Conservation (phyloP, 106 monocot species). For the Dendrobium officinale region DNA sequence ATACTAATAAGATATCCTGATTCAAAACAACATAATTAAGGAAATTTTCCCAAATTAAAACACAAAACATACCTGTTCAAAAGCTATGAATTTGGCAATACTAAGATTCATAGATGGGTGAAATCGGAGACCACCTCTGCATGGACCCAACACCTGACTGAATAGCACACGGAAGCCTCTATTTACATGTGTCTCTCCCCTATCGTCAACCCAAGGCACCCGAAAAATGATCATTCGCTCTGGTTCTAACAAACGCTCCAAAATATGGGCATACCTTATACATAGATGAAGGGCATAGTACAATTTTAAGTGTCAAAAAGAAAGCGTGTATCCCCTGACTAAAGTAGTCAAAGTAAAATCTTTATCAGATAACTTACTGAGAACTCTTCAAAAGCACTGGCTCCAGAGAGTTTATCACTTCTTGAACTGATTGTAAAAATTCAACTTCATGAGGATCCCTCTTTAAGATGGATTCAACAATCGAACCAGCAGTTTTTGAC, state of each 20-base stretch:
- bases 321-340: not conserved
- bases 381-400: conserved; percentile 80
- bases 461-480: conserved; percentile 82
- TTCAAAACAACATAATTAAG: not conserved
- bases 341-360: not conserved
- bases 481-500: conserved; percentile 92
- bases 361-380: conserved; percentile 55
- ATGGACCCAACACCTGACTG: conserved; percentile 90
- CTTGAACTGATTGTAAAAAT: conserved; percentile 93
- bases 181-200: conserved; percentile 93
- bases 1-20: not conserved
- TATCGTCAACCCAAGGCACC: conserved; percentile 97
- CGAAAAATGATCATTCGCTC: conserved; percentile 82
- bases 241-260: conserved; percentile 94
- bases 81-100: conserved; percentile 87
- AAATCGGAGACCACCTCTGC: conserved; percentile 96
- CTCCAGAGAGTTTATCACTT: conserved; percentile 92
- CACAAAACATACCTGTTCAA: conserved; percentile 75
- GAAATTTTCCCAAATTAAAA: not conserved
- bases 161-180: conserved; percentile 96
- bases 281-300: not conserved
- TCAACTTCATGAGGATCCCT: conserved; percentile 96
- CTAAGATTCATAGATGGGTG: conserved; percentile 89
- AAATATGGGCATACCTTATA: conserved; percentile 77
- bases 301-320: not conserved